phyloP scores from a whole-genome alignment of 2,329 filamentous ascomycete species.

The Venturia asperata region DNA sequence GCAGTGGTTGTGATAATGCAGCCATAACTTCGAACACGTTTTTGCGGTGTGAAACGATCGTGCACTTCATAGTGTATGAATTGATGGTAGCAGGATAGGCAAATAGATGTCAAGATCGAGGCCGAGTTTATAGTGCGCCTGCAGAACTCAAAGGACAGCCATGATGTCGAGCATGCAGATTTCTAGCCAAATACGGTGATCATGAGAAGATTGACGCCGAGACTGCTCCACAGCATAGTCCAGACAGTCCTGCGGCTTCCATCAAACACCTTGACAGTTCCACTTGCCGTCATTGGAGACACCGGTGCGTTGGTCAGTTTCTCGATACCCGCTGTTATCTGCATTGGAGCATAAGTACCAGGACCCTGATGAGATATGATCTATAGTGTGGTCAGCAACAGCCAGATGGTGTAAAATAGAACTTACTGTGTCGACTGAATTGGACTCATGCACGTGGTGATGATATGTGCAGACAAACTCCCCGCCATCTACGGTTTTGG shows the following conservation, averaged over 20 bases:
- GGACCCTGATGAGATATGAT: neutral
- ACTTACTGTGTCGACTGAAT: neutral
- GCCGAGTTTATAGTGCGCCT: neutral
- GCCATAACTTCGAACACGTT: no score
- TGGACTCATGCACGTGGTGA: neutral
- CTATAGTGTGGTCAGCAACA: neutral
- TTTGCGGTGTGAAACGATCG: no score
- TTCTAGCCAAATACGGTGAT: neutral
- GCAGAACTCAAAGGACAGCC: neutral
- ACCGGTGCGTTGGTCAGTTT: neutral
- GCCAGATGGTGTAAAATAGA: no score
- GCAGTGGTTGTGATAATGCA: no score
- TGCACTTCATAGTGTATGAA: no score
- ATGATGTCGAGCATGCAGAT: neutral
- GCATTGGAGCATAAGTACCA: slow-evolving; percentile 1
- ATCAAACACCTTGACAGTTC: neutral
- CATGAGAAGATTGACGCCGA: neutral
- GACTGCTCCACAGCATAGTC: neutral
- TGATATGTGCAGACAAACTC: neutral
- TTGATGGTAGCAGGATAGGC: no score
- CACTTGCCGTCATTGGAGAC: neutral
- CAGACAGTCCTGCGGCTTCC: neutral
- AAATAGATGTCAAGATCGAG: no score
- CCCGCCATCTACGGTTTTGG: neutral
- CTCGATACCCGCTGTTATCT: neutral